These are phyloP conservation scores for Gossypium australe DNA, from an alignment of 345 rosid species.

Conservation along the genomic window DNA sequence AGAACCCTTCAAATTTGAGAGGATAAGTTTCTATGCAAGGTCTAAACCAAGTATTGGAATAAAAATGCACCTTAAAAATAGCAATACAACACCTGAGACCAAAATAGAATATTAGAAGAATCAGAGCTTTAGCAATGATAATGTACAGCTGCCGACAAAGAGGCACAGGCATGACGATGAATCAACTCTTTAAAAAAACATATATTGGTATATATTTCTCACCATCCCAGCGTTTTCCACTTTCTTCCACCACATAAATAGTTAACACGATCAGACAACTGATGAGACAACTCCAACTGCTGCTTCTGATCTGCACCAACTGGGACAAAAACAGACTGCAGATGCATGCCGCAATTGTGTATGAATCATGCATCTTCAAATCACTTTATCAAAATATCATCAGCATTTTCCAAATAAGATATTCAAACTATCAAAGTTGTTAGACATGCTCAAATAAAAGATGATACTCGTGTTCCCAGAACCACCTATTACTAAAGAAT, in stretches of 20 bases:
- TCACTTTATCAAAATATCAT: conserved; percentile 12
- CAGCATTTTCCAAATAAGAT: conserved; percentile 2
- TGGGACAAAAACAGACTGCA: conserved; percentile 89
- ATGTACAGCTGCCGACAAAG: background rate
- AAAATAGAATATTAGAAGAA: conserved; percentile 22
- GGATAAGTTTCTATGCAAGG: conserved; percentile 20
- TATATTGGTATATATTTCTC: conserved; percentile 7
- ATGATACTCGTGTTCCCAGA: conserved; percentile 11
- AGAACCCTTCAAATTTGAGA: conserved; percentile 4
- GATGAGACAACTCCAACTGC: conserved; percentile 84
- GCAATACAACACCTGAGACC: conserved; percentile 64
- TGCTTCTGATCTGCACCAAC: conserved; percentile 98
- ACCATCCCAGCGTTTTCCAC: conserved; percentile 98
- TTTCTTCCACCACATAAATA: conserved; percentile 74
- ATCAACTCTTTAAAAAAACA: conserved; percentile 2
- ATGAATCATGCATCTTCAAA: conserved; percentile 33
- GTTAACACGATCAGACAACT: conserved; percentile 75
- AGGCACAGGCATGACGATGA: background rate
- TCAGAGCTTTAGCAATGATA: conserved; percentile 7
- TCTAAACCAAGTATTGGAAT: conserved; percentile 18
- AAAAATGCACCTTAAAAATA: conserved; percentile 64
- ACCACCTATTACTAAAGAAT: conserved; percentile 86
- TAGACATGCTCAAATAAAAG: background rate
- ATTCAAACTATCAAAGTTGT: background rate
- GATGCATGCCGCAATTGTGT: conserved; percentile 36